Evolutionary conservation across 352 stramenopile genomes (phyloP).

Genomic region (Phytophthora pluvialis): DNA sequence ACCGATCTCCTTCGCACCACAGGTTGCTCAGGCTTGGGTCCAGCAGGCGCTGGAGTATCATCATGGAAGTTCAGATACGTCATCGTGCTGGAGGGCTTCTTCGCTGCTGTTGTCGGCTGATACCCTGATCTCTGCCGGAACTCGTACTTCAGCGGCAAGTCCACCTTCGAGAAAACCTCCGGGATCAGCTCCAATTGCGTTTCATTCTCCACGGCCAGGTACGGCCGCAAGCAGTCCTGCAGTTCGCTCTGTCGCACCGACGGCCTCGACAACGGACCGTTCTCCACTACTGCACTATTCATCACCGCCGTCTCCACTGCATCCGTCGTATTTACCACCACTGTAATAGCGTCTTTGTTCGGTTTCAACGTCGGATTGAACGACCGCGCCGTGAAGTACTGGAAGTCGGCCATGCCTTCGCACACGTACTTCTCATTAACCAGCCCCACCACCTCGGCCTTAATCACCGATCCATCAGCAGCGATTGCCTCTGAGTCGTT

Average conservation of each 20-base stretch:
- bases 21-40: slow-evolving; percentile 55
- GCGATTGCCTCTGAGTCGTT: slow-evolving; percentile 5
- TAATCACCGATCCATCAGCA: slow-evolving; percentile 33
- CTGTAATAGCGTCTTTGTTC: slow-evolving; percentile 32
- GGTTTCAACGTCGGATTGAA: slow-evolving; percentile 59
- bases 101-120: slow-evolving; percentile 58
- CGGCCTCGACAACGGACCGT: slow-evolving; percentile 50
- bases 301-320: slow-evolving; percentile 30
- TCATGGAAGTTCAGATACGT: slow-evolving; percentile 86
- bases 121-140: slow-evolving; percentile 82
- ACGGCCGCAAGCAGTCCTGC: slow-evolving; percentile 65
- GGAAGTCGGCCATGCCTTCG: slow-evolving; percentile 88
- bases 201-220: slow-evolving; percentile 55
- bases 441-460: slow-evolving; percentile 60
- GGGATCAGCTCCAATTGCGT: slow-evolving; percentile 75
- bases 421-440: slow-evolving; percentile 84
- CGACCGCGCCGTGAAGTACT: slow-evolving; percentile 73
- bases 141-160: slow-evolving; percentile 85
- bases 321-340: slow-evolving; percentile 32
- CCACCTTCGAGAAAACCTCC: slow-evolving; percentile 86
- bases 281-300: slow-evolving; percentile 36
- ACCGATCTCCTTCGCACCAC: slow-evolving; percentile 56
- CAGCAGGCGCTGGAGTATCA: slow-evolving; percentile 53
- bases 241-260: slow-evolving; percentile 50
- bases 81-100: slow-evolving; percentile 77